Percentiles rank a stretch among this genome's conserved stretches.
phyloP scores from a whole-genome alignment of 139 green algal genomes.

The Trebouxia sp. region DNA sequence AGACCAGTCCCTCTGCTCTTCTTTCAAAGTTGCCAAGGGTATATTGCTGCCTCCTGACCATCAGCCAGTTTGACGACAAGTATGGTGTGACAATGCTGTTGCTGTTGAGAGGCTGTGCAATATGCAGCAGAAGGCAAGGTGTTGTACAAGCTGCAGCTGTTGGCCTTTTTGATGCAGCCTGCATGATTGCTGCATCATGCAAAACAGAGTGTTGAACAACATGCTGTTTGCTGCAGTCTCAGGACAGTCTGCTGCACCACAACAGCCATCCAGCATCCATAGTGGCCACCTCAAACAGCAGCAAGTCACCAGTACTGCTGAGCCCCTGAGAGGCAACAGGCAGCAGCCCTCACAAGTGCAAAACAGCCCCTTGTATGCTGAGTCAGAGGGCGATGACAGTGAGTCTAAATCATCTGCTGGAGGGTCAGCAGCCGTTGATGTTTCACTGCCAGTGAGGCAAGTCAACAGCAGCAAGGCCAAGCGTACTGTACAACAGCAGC shows the following conservation, averaged over 20 bases:
- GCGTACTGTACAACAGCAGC: background rate
- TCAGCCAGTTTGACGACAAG: too few relatives aligned
- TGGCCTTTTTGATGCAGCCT: background rate
- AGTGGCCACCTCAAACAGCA: background rate
- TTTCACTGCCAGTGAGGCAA: too few relatives aligned
- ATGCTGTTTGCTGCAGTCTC: background rate
- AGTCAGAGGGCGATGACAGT: conserved; percentile 6
- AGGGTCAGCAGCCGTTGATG: background rate
- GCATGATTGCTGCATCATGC: background rate
- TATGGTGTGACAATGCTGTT: background rate
- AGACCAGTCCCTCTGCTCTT: too few relatives aligned
- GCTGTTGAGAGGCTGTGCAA: background rate
- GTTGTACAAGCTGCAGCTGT: background rate
- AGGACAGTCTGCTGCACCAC: background rate
- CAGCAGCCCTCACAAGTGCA: background rate
- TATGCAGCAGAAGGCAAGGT: background rate
- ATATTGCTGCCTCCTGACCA: too few relatives aligned
- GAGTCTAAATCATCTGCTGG: background rate
- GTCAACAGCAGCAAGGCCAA: too few relatives aligned
- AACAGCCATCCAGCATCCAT: background rate
- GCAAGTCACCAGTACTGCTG: background rate
- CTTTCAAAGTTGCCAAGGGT: too few relatives aligned
- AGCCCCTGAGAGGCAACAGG: background rate
- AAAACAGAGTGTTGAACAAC: too few relatives aligned
- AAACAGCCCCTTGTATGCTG: conserved; percentile 17